A percentile compares a stretch with the other conserved stretches of the same genome.
Evolutionary conservation across 192 early-diverging fungal species (phyloP).

Genomic region (Mortierella alpina): DNA sequence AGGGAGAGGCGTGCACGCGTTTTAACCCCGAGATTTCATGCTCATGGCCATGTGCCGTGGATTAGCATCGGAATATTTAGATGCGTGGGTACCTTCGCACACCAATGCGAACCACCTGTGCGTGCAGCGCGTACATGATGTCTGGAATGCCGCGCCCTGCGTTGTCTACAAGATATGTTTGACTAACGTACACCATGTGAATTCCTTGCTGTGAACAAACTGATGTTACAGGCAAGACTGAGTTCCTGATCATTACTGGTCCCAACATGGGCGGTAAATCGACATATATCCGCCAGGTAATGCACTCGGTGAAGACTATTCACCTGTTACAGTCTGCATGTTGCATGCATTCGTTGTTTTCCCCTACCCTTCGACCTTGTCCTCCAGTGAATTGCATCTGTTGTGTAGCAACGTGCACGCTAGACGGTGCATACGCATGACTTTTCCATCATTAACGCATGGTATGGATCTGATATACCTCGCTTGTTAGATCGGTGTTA

Average conservation of each 20-base stretch:
- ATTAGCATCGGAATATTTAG: not conserved
- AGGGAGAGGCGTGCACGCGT: not conserved
- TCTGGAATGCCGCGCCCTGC: too few species aligned
- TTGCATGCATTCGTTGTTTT: not conserved
- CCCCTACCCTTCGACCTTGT: not conserved
- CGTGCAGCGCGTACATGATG: too few species aligned
- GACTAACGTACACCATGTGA: not conserved
- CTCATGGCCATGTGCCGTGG: not conserved
- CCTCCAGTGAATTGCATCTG: too few species aligned
- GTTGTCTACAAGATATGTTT: too few species aligned
- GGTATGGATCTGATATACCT: too few species aligned
- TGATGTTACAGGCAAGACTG: slow-evolving; percentile 57
- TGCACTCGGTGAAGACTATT: not conserved
- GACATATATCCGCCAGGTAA: slow-evolving; percentile 93
- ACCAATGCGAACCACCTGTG: too few species aligned
- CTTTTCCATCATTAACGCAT: too few species aligned
- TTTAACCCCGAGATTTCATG: not conserved
- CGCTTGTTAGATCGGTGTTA: slow-evolving; percentile 78
- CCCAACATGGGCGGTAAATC: slow-evolving; percentile 99
- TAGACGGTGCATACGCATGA: too few species aligned
- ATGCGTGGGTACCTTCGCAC: too few species aligned
- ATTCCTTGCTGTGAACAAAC: not conserved
- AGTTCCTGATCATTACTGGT: slow-evolving; percentile 93
- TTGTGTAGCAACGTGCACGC: too few species aligned
- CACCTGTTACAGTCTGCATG: slow-evolving; percentile 1